These are phyloP conservation scores for Candida gorgasii DNA, from an alignment of 805 yeast species.

Conservation along the genomic window DNA sequence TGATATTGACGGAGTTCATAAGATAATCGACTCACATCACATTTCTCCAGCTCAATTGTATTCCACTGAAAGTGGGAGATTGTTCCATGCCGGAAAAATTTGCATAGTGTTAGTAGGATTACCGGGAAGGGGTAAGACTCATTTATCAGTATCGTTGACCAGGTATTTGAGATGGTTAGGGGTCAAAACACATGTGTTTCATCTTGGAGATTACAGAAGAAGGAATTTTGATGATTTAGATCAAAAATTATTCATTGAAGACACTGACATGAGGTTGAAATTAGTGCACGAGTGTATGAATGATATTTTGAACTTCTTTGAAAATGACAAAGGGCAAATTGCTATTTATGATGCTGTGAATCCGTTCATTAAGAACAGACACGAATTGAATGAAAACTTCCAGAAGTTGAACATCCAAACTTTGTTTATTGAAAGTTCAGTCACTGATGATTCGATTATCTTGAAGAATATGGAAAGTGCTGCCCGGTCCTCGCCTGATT, in stretches of 20 bases:
- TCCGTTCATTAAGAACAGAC: slow-evolving; percentile 70
- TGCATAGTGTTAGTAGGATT: slow-evolving; percentile 87
- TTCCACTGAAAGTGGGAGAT: slow-evolving; percentile 86
- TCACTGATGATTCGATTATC: slow-evolving; percentile 70
- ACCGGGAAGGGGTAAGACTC: slow-evolving; percentile 96
- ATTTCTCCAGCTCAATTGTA: slow-evolving; percentile 91
- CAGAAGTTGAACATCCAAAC: slow-evolving; percentile 65
- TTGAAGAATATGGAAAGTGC: slow-evolving; percentile 73
- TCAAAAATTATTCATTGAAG: slow-evolving; percentile 41
- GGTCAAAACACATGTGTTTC: slow-evolving; percentile 87
- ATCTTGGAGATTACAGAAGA: slow-evolving; percentile 88
- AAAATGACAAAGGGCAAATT: slow-evolving; percentile 82
- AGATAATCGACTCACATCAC: slow-evolving; percentile 56
- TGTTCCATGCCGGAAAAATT: slow-evolving; percentile 94
- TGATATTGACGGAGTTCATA: slow-evolving; percentile 64
- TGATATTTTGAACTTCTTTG: slow-evolving; percentile 72
- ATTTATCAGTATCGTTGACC: slow-evolving; percentile 85
- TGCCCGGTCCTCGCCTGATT: slow-evolving; percentile 87
- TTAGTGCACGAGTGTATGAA: slow-evolving; percentile 63
- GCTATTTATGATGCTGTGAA: slow-evolving; percentile 97
- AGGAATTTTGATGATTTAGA: slow-evolving; percentile 48
- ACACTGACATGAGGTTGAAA: slow-evolving; percentile 54
- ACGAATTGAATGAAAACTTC: slow-evolving; percentile 56
- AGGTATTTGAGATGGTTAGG: slow-evolving; percentile 96
- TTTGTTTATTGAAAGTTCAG: slow-evolving; percentile 83